Conservation (phyloP, 495 filamentous ascomycete species). For the Neurospora discreta region DNA sequence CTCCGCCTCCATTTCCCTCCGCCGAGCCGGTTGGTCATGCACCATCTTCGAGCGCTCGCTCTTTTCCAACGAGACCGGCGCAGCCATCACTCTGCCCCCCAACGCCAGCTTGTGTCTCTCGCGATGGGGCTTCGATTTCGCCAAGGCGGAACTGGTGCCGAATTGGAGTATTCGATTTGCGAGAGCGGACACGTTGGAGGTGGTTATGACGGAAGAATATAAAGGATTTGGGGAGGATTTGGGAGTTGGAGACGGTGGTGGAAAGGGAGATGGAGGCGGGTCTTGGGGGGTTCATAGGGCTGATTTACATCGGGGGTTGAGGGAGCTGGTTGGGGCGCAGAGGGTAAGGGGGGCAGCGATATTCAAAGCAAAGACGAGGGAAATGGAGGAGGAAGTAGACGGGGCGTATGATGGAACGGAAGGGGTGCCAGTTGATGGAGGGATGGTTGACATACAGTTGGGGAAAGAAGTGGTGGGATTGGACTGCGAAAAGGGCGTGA, state of each 20-base stretch:
- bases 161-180: constrained; percentile 20
- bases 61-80: constrained; percentile 45
- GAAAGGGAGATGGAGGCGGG: no score
- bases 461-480: constrained; percentile 12
- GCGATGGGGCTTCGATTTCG: constrained; percentile 36
- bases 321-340: constrained; percentile 25
- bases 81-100: constrained; percentile 40
- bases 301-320: constrained; percentile 43
- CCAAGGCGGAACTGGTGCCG: constrained; percentile 18
- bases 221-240: constrained; percentile 18
- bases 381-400: no score
- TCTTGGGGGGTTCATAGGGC: constrained; percentile 38
- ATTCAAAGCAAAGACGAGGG: neutral
- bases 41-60: constrained; percentile 40
- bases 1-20: constrained; percentile 36
- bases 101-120: constrained; percentile 35
- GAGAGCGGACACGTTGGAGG: constrained; percentile 17
- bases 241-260: constrained; percentile 8
- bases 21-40: constrained; percentile 38
- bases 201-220: constrained; percentile 15
- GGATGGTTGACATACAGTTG: constrained; percentile 22
- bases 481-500: constrained; percentile 14
- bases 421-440: constrained; percentile 2
- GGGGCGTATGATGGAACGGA: constrained; percentile 4
- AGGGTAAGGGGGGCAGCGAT: constrained; percentile 1